These are phyloP conservation scores for Acmispon strigosus DNA, from an alignment of 306 rosid genomes.

Conservation along the genomic window DNA sequence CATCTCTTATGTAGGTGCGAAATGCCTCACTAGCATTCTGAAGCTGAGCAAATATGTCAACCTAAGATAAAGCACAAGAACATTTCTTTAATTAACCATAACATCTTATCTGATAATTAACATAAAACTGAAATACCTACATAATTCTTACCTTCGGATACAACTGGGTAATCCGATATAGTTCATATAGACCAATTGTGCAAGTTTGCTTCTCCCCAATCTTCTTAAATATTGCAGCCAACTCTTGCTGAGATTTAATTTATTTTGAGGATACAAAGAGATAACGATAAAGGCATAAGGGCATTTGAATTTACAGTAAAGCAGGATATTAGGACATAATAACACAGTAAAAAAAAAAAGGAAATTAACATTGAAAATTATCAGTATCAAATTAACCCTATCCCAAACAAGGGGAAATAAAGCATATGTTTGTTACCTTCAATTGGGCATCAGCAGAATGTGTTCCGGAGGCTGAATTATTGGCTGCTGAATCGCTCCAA, in stretches of 20 bases:
- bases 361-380: not conserved
- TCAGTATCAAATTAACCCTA: not conserved
- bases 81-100: not conserved
- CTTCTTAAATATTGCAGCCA: slow-evolving; percentile 97
- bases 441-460: slow-evolving; percentile 91
- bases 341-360: not conserved
- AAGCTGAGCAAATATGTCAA: slow-evolving; percentile 95
- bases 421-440: slow-evolving; percentile 46
- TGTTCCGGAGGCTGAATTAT: slow-evolving; percentile 82
- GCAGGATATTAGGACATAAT: not conserved
- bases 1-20: slow-evolving; percentile 95
- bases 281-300: not conserved
- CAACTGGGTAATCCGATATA: slow-evolving; percentile 89
- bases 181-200: slow-evolving; percentile 84
- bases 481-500: slow-evolving; percentile 88
- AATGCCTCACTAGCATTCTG: slow-evolving; percentile 99
- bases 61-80: slow-evolving; percentile 43
- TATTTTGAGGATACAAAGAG: not conserved
- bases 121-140: not conserved
- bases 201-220: slow-evolving; percentile 99
- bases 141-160: slow-evolving; percentile 69
- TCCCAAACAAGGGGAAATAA: not conserved
- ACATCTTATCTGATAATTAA: not conserved
- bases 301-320: not conserved
- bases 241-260: slow-evolving; percentile 71